Evolutionary conservation across 176 grass and related monocot species (phyloP).

Genomic region (Zizania latifolia): DNA sequence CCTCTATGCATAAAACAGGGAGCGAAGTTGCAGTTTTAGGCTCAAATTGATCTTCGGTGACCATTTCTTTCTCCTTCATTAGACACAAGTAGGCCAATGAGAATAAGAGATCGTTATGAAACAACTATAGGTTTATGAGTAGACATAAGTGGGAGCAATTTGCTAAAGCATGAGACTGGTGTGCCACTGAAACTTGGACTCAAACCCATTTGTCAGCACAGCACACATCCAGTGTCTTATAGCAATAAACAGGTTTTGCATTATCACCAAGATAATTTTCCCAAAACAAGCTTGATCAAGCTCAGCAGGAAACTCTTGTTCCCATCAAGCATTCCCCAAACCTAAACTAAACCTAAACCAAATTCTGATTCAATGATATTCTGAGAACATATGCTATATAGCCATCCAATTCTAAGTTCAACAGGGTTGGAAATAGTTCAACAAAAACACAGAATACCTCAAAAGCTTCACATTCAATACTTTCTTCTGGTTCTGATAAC

Average conservation of each 20-base stretch:
- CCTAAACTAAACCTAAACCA: not conserved
- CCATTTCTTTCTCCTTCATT: constrained; percentile 50
- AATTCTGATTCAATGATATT: too few relatives aligned
- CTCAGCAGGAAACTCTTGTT: not conserved
- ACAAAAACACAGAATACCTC: constrained; percentile 33
- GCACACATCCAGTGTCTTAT: not conserved
- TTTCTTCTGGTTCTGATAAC: constrained; percentile 32
- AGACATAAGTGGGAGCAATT: constrained; percentile 10
- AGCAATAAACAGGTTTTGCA: not conserved
- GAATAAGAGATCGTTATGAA: not conserved
- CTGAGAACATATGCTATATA: too few relatives aligned
- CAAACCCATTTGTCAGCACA: not conserved
- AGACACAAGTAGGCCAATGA: constrained; percentile 24
- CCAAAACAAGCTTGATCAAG: not conserved
- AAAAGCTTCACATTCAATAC: constrained; percentile 38
- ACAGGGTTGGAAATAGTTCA: not conserved
- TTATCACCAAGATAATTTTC: not conserved
- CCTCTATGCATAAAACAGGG: constrained; percentile 82
- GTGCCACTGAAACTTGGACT: not conserved
- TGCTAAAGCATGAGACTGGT: not conserved
- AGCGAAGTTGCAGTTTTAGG: constrained; percentile 50
- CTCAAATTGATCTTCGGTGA: constrained; percentile 39
- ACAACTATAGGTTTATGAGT: constrained; percentile 8
- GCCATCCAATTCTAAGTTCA: constrained; percentile 22
- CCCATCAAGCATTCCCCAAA: not conserved